Evolutionary conservation across 106 monocot genomes (phyloP), one percentile per base, ranked within the genome.

Genomic region (Acorus gramineus): DNA sequence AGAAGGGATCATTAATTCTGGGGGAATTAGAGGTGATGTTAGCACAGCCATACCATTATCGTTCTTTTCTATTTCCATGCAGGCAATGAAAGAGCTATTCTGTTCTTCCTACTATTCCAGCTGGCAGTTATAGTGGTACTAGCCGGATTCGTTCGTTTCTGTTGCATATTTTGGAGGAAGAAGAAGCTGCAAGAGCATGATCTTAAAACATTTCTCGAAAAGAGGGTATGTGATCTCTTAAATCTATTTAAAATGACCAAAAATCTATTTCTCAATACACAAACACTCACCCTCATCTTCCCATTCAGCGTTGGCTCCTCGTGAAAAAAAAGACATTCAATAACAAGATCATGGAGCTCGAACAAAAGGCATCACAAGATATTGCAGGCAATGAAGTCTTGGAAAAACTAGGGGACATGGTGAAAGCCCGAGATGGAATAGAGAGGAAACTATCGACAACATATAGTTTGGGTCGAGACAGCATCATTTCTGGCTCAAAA

Each of bases 81-180:
- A 86, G 89, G 70, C 45, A 77, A 81, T 55, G 81, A 86, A 50
- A 66, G 50, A 52, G 57, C 76, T 72, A 73, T 73, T 59, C 47
- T 89, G 7, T 53, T 81, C 2, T 78, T 86, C 42, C 10, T 93
- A 51, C 43, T 93, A 42, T 78, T 89, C 76, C 85, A 86, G 52
- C 55, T 82, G 46, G 69, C 75, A 11, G 47, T 89, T 8, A 14
- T 85, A 54, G 49, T 85, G 42, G 53, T 82, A 28, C 67, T 89
- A 49, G 76, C 71, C 14, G 47, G 57, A 11, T 57, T 65, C 49
- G 81, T 90, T 11, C 60, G 82, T 0, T 94, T 86, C 58, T 94
- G 90, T 50, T 90, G 76, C 53, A 14, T 94, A 53, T 90, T 94
- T 70, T 90, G 94, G 94, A 71, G 82, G 55, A 94, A 94, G 72